Conservation (phyloP, 345 rosid species). For the Citrus glauca region DNA sequence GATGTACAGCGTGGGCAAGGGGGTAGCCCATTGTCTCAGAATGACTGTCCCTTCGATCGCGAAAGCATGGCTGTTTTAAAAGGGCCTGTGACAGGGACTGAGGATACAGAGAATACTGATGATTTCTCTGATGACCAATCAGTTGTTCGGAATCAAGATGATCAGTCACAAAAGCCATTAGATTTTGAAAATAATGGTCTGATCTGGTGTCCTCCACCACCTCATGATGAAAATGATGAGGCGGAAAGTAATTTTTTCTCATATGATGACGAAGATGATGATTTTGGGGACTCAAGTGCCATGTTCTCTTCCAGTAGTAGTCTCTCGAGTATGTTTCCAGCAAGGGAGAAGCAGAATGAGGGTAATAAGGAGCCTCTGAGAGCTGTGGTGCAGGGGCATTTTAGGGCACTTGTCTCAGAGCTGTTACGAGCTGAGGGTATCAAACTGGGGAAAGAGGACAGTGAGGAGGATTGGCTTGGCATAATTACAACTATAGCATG, state of each 20-base stretch:
- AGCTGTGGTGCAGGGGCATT: slow-evolving; percentile 77
- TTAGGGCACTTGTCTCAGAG: slow-evolving; percentile 95
- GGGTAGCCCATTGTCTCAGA: slow-evolving; percentile 49
- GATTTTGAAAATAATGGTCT: slow-evolving; percentile 83
- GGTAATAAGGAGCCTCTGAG: slow-evolving; percentile 67
- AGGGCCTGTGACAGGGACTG: slow-evolving; percentile 42
- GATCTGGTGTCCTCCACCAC: slow-evolving; percentile 93
- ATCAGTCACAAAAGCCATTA: slow-evolving; percentile 45
- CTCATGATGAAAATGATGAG: slow-evolving; percentile 84
- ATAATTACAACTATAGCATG: slow-evolving; percentile 74
- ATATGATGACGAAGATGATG: slow-evolving; percentile 86
- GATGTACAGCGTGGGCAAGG: slow-evolving; percentile 69
- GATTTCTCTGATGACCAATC: slow-evolving; percentile 41
- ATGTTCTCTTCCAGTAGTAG: slow-evolving; percentile 72
- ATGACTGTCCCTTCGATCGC: slow-evolving; percentile 47
- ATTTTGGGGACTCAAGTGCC: slow-evolving; percentile 73
- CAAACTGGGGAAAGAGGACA: slow-evolving; percentile 39
- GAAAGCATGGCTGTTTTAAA: slow-evolving; percentile 49
- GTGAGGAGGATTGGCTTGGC: slow-evolving; percentile 73
- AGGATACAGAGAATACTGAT: slow-evolving; percentile 48
- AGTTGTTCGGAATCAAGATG: slow-evolving; percentile 31
- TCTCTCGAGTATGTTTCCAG: slow-evolving; percentile 59
- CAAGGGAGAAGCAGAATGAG: slow-evolving; percentile 63
- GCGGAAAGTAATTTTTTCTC: slow-evolving; percentile 61
- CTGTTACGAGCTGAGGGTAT: slow-evolving; percentile 77